These are phyloP conservation scores for Sporothrix brasiliensis DNA, from an alignment of 2,329 filamentous ascomycete species.

Conservation along the genomic window DNA sequence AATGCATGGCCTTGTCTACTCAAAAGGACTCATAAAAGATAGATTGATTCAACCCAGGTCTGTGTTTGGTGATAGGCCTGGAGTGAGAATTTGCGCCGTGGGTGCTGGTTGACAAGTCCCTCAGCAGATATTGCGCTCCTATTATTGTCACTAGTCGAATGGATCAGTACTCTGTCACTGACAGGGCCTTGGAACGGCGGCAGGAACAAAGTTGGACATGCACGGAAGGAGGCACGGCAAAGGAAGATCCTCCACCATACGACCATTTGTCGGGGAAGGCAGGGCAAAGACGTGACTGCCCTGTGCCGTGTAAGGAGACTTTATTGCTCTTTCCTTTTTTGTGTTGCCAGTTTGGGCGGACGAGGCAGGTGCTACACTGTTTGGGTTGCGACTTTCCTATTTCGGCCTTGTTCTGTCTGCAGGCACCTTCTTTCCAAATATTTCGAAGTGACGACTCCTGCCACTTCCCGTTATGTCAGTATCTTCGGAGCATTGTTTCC, in stretches of 20 bases:
- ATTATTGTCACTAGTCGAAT: not conserved
- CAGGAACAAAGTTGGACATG: not conserved
- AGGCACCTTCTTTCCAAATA: conserved; percentile 3
- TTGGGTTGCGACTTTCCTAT: conserved; percentile 21
- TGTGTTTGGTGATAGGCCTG: not conserved
- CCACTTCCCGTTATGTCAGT: not conserved
- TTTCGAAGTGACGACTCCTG: not conserved
- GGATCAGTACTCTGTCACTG: not conserved
- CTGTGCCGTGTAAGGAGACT: conserved; percentile 8
- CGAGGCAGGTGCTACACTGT: not conserved
- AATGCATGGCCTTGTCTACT: not conserved
- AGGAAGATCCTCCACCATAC: not conserved
- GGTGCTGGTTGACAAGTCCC: not conserved
- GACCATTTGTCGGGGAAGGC: not conserved
- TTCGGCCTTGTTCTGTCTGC: not conserved
- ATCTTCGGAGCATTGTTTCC: not conserved
- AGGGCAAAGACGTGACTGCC: conserved; percentile 7
- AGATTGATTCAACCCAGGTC: not conserved
- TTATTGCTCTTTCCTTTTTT: not conserved
- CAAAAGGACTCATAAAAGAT: not conserved
- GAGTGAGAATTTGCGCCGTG: not conserved
- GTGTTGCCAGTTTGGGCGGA: not conserved
- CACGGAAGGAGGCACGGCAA: not conserved
- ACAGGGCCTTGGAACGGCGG: not conserved
- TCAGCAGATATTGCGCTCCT: not conserved